Evolutionary conservation across 495 filamentous ascomycete species (phyloP).

Genomic region (Podospora fimiseda): DNA sequence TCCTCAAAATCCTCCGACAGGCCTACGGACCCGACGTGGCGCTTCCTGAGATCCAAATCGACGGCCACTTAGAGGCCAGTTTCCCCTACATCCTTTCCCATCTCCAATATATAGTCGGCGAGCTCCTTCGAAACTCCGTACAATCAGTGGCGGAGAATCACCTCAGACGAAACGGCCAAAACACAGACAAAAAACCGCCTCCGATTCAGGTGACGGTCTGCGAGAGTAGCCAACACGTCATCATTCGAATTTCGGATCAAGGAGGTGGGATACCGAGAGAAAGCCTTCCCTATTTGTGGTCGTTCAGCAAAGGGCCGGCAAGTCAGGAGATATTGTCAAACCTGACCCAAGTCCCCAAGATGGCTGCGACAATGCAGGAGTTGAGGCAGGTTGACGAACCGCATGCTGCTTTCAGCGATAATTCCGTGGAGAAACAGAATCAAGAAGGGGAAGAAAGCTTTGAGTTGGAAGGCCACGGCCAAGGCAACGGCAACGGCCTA

Average conservation of each 20-base stretch:
- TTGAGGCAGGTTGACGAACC: constrained; percentile 36
- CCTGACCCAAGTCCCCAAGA: constrained; percentile 76
- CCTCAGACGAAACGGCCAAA: constrained; percentile 15
- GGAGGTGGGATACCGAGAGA: constrained; percentile 86
- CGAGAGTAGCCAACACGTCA: constrained; percentile 91
- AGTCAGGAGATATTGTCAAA: constrained; percentile 69
- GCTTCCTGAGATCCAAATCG: constrained; percentile 76
- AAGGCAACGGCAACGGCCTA: constrained; percentile 1
- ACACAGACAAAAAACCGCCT: constrained; percentile 45
- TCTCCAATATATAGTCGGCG: constrained; percentile 93
- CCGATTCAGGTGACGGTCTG: constrained; percentile 93
- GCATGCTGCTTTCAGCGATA: too few relatives aligned
- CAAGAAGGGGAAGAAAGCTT: too few relatives aligned
- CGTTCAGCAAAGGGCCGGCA: constrained; percentile 85
- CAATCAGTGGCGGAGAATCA: constrained; percentile 79
- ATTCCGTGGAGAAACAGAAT: neutral
- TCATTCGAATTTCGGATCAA: constrained; percentile 90
- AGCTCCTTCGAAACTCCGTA: constrained; percentile 90
- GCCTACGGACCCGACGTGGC: constrained; percentile 61
- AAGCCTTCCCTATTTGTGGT: constrained; percentile 87
- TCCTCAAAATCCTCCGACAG: constrained; percentile 60
- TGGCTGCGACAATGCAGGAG: constrained; percentile 95
- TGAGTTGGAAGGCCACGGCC: too few relatives aligned
- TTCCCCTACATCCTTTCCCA: constrained; percentile 97
- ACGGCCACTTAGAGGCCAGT: constrained; percentile 79